These are phyloP conservation scores for Dictyostelium discoideum DNA, from an alignment of 78 protist species.

Conservation along the genomic window dicty_2.7 NC_007089.4:1649501-1650000, in stretches of 20 bases:
- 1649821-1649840: constrained; percentile 83
- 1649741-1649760: constrained; percentile 88
- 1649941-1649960: not conserved
- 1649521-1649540: constrained; percentile 85
- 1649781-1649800: constrained; percentile 96
- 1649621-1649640: constrained; percentile 62
- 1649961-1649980: constrained; percentile 49
- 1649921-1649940: constrained; percentile 78
- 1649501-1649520: constrained; percentile 88
- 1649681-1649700: constrained; percentile 93
- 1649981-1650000: constrained; percentile 83
- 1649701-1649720: constrained; percentile 91
- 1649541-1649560: constrained; percentile 95
- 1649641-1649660: constrained; percentile 82
- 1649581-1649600: constrained; percentile 93
- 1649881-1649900: constrained; percentile 81
- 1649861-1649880: constrained; percentile 95
- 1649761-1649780: constrained; percentile 91
- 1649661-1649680: constrained; percentile 96
- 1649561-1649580: constrained; percentile 91
- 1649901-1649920: constrained; percentile 78
- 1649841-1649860: constrained; percentile 94
- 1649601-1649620: constrained; percentile 84
- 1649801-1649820: constrained; percentile 96
- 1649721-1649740: constrained; percentile 94